Conservation (phyloP, 495 filamentous ascomycete species). For the Cetradonia linearis region DNA sequence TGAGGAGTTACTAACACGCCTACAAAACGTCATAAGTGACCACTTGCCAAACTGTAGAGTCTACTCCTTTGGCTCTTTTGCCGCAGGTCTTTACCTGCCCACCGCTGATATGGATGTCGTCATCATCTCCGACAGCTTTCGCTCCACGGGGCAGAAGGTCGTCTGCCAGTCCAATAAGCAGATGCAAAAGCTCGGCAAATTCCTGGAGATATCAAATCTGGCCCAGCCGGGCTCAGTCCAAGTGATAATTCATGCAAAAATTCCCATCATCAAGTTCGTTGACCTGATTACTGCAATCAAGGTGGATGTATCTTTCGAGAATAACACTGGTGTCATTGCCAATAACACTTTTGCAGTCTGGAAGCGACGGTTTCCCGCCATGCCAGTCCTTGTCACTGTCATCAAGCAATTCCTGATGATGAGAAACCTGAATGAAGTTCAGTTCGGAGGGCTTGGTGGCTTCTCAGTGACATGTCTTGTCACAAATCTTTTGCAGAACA, state of each 20-base stretch:
- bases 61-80: slow-evolving; percentile 78
- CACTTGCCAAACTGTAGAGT: slow-evolving; percentile 48
- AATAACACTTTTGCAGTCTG: slow-evolving; percentile 69
- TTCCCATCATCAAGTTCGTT: slow-evolving; percentile 86
- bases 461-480: slow-evolving; percentile 91
- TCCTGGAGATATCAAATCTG: slow-evolving; percentile 41
- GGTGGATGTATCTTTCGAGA: slow-evolving; percentile 92
- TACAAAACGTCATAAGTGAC: slow-evolving; percentile 42
- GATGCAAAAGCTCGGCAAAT: slow-evolving; percentile 39
- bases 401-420: slow-evolving; percentile 90
- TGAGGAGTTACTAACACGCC: slow-evolving; percentile 55
- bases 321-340: slow-evolving; percentile 65
- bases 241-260: slow-evolving; percentile 63
- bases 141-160: slow-evolving; percentile 32
- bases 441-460: slow-evolving; percentile 82
- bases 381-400: slow-evolving; percentile 72
- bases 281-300: slow-evolving; percentile 62
- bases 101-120: slow-evolving; percentile 91
- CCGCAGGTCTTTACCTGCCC: slow-evolving; percentile 80
- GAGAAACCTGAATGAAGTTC: slow-evolving; percentile 81
- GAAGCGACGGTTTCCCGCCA: slow-evolving; percentile 65
- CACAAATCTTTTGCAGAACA: slow-evolving; percentile 69
- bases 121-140: slow-evolving; percentile 57
- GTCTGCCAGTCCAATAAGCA: slow-evolving; percentile 38
- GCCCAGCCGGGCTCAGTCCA: slow-evolving; percentile 44